A percentile compares a stretch with the other conserved stretches of the same genome.
Evolutionary conservation across 164 flowering plant species (phyloP).

Genomic region (Chloranthus sessilifolius): DNA sequence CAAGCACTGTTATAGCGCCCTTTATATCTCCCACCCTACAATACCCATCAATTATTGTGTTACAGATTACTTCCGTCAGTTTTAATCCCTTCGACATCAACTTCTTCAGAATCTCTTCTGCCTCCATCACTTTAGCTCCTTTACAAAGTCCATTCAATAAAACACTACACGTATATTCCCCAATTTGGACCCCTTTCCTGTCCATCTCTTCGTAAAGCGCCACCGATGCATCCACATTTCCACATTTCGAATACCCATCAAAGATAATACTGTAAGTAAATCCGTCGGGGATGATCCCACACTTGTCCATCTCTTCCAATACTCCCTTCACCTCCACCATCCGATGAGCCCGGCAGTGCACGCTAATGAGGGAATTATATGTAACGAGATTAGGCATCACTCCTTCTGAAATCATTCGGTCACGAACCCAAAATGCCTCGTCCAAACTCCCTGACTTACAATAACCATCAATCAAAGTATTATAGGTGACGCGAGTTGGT

Average conservation of each 20-base stretch:
- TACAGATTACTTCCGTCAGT: constrained; percentile 39
- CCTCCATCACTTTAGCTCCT: constrained; percentile 48
- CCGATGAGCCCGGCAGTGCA: constrained; percentile 38
- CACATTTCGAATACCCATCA: constrained; percentile 38
- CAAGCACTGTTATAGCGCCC: constrained; percentile 31
- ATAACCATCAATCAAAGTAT: constrained; percentile 62
- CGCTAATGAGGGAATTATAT: constrained; percentile 52
- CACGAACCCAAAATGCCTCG: constrained; percentile 33
- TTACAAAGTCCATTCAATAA: constrained; percentile 65
- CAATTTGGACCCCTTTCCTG: constrained; percentile 33
- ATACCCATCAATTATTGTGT: constrained; percentile 54
- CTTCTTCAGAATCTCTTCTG: constrained; percentile 39
- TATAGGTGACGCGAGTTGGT: constrained; percentile 42
- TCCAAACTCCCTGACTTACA: constrained; percentile 57
- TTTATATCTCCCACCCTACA: constrained; percentile 35
- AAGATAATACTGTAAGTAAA: constrained; percentile 52
- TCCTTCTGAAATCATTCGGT: constrained; percentile 38
- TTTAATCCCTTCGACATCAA: constrained; percentile 35
- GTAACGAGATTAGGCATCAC: constrained; percentile 44
- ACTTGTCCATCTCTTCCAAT: constrained; percentile 45
- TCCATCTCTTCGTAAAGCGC: constrained; percentile 35
- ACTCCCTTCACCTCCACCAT: constrained; percentile 40
- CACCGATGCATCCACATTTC: constrained; percentile 32
- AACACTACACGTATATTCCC: constrained; percentile 36
- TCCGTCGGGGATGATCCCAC: constrained; percentile 51